These are phyloP conservation scores for Pseudonectria buxi DNA, from an alignment of 2,329 filamentous ascomycete genomes.

Conservation along the genomic window DNA sequence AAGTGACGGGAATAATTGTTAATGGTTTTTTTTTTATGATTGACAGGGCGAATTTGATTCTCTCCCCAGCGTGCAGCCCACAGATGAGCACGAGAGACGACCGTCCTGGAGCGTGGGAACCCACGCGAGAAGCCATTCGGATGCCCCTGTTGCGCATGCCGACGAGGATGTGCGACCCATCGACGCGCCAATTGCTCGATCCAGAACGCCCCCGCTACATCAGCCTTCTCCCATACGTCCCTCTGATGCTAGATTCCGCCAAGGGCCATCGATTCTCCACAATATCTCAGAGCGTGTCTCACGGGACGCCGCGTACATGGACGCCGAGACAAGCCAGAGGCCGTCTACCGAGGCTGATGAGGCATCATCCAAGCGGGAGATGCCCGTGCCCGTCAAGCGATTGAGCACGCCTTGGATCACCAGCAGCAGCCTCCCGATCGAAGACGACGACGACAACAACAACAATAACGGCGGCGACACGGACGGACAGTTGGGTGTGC, in stretches of 20 bases:
- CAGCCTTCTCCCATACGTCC: slow-evolving; percentile 8
- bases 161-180: slow-evolving; percentile 13
- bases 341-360: too few relatives aligned
- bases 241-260: slow-evolving; percentile 2
- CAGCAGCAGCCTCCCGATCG: background rate
- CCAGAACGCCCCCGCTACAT: slow-evolving; percentile 3
- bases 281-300: too few relatives aligned
- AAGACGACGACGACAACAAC: slow-evolving; percentile 7
- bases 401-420: slow-evolving; percentile 15
- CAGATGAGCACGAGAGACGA: slow-evolving; percentile 33
- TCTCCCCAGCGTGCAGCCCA: slow-evolving; percentile 28
- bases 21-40: slow-evolving; percentile 29
- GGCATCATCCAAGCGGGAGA: slow-evolving; percentile 15
- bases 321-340: too few relatives aligned
- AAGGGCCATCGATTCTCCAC: background rate
- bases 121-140: slow-evolving; percentile 26
- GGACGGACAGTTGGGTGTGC: slow-evolving; percentile 6
- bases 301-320: too few relatives aligned
- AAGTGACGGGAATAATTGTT: slow-evolving; percentile 27
- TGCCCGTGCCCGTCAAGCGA: slow-evolving; percentile 13
- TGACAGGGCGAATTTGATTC: slow-evolving; percentile 31
- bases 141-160: slow-evolving; percentile 15
- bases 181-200: slow-evolving; percentile 7
- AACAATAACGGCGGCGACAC: slow-evolving; percentile 5
- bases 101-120: slow-evolving; percentile 39